A percentile compares a stretch with the other conserved stretches of the same genome.
These are phyloP conservation scores for Sordaria brevicollis DNA, from an alignment of 495 filamentous ascomycete genomes.

Conservation along the genomic window DNA sequence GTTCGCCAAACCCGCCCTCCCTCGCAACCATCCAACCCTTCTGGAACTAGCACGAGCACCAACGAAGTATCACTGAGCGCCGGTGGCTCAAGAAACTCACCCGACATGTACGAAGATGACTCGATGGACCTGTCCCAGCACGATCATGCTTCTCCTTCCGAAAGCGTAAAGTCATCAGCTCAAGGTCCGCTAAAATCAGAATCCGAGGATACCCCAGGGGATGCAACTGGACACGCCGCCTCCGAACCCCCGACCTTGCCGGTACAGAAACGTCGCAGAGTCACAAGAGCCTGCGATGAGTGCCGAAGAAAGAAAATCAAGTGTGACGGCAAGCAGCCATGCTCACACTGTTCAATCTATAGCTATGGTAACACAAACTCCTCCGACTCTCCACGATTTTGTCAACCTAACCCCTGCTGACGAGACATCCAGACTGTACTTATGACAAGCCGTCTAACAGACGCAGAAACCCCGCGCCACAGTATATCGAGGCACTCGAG, in stretches of 20 bases:
- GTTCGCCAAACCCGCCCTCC: conserved; percentile 14
- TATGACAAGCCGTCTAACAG: conserved; percentile 97
- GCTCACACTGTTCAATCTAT: conserved; percentile 95
- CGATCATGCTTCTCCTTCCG: conserved; percentile 21
- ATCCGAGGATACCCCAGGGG: conserved; percentile 13
- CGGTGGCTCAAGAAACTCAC: conserved; percentile 7
- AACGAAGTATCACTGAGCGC: conserved; percentile 4
- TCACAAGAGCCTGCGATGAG: conserved; percentile 91
- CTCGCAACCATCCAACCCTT: conserved; percentile 13
- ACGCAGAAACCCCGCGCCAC: conserved; percentile 85
- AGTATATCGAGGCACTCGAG: conserved; percentile 90
- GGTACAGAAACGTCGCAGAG: conserved; percentile 77
- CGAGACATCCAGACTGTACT: conserved; percentile 63
- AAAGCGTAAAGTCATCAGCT: conserved; percentile 14
- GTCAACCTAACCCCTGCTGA: conserved; percentile 21
- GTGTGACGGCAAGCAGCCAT: conserved; percentile 95
- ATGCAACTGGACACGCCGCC: conserved; percentile 3
- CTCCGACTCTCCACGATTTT: not conserved
- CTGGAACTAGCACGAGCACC: conserved; percentile 12
- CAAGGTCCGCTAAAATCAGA: conserved; percentile 16
- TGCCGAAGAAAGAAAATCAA: conserved; percentile 98
- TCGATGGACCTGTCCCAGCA: conserved; percentile 21
- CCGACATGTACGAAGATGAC: conserved; percentile 29
- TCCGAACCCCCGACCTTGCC: conserved; percentile 34
- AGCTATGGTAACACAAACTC: conserved; percentile 69